Base-by-base conservation (phyloP, 257 asterid species). In the Ajuga chamaepitys region DNA sequence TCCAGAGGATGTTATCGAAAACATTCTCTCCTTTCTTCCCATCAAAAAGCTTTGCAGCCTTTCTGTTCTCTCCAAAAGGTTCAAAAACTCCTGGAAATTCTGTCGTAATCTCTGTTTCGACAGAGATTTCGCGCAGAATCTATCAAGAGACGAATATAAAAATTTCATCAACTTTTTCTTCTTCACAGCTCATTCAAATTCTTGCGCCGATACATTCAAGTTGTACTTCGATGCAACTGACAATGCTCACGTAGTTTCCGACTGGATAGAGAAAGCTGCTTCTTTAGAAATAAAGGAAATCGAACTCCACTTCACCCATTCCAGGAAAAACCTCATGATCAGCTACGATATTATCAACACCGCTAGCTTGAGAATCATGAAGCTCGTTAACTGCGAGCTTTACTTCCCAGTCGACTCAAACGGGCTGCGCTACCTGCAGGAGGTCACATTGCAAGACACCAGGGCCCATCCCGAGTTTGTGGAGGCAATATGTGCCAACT, bases 1-100 rank as follows among this genome's bases (percentile, higher is more conserved):
- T 6, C 70, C 73, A 0, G 80, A 71, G 5, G 80, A 78, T 7
- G 14, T 78, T 0, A 12, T 78, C 16, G 83, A 78, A 37, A 10
- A 5, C 9, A 75, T 78, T 2, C 0, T 74, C 6, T 38, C 71
- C 0, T 59, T 22, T 22, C 70, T 78, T 2, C 62, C 80, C 0
- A 8, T 59, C 14, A 71, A 68, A 11, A 59, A 67, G 4, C 48
- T 66, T 3, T 21, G 41, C 21, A 7, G 14, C 4, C 71, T 75
- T 0, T 35, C 81, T 0, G 5, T 72, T 1, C 53, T 78, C 0
- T 71, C 80, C 0, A 58, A 26, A n/a, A 42, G 74, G 5, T 72
- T 53, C 26, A 10, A 17, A 26, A 0, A 58, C 5, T 53, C 78
- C 0, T 75, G 81, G 84, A 64, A 55, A 25, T 41, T 16, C 1